Evolutionary conservation across 2,329 filamentous ascomycete species (phyloP).

Genomic region (Alternaria sp.): DNA sequence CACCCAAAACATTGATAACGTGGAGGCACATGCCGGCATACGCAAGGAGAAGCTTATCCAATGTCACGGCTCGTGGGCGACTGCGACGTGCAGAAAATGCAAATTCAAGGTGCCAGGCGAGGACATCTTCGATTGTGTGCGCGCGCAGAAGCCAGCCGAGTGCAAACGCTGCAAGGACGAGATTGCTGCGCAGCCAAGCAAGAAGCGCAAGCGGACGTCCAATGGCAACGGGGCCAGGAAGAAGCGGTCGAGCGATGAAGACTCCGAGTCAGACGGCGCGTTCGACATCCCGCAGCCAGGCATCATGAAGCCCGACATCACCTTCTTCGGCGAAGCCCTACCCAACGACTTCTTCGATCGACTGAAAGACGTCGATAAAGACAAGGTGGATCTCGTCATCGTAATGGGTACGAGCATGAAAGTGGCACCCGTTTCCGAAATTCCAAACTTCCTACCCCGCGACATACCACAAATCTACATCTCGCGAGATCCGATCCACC

Average conservation of each 20-base stretch:
- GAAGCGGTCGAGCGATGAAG: slow-evolving; percentile 62
- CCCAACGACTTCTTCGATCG: slow-evolving; percentile 84
- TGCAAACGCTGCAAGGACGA: slow-evolving; percentile 75
- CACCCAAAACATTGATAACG: slow-evolving; percentile 98
- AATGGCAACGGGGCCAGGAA: slow-evolving; percentile 54
- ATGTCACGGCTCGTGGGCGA: slow-evolving; percentile 96
- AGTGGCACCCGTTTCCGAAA: slow-evolving; percentile 92
- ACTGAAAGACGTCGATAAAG: slow-evolving; percentile 81
- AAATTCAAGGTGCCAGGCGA: slow-evolving; percentile 77
- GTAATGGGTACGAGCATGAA: slow-evolving; percentile 97
- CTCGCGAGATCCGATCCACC: slow-evolving; percentile 80
- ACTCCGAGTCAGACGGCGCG: slow-evolving; percentile 66
- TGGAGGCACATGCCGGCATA: slow-evolving; percentile 88
- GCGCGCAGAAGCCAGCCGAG: slow-evolving; percentile 76
- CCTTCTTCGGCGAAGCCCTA: slow-evolving; percentile 93
- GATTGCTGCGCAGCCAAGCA: slow-evolving; percentile 59
- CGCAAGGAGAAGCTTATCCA: slow-evolving; percentile 84
- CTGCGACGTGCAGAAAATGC: slow-evolving; percentile 87
- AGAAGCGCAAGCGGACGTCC: slow-evolving; percentile 63
- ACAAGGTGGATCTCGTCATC: slow-evolving; percentile 85
- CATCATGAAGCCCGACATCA: slow-evolving; percentile 97
- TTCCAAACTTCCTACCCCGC: slow-evolving; percentile 81
- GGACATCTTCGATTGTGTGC: slow-evolving; percentile 81
- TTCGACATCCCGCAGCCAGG: slow-evolving; percentile 74
- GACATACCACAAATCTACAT: slow-evolving; percentile 91